These are phyloP conservation scores for Phaseolus coccineus DNA, from an alignment of 331 rosid species.

Conservation along the genomic window DNA sequence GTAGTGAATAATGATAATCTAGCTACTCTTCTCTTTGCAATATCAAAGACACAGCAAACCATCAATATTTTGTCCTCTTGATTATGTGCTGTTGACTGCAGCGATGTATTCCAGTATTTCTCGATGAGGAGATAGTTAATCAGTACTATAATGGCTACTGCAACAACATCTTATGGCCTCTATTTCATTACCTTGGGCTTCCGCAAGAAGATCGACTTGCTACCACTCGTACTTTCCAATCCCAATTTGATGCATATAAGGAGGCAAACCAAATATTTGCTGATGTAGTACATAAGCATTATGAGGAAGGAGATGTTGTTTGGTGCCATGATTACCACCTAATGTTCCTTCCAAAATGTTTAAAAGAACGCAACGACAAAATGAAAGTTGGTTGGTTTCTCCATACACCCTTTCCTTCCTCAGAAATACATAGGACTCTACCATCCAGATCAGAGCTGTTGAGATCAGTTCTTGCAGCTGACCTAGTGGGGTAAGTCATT, in stretches of 20 bases:
- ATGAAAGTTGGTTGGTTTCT: slow-evolving; percentile 99
- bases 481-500: slow-evolving; percentile 88
- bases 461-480: slow-evolving; percentile 95
- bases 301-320: slow-evolving; percentile 92
- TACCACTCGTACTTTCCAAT: slow-evolving; percentile 91
- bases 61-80: slow-evolving; percentile 22
- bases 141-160: slow-evolving; percentile 98
- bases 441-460: slow-evolving; percentile 89
- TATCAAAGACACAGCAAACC: slow-evolving; percentile 1
- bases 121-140: slow-evolving; percentile 90
- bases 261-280: slow-evolving; percentile 94
- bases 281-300: slow-evolving; percentile 81
- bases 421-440: slow-evolving; percentile 93
- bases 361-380: slow-evolving; percentile 72
- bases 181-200: slow-evolving; percentile 92
- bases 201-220: slow-evolving; percentile 99
- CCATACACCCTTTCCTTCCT: slow-evolving; percentile 98
- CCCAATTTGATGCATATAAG: slow-evolving; percentile 95
- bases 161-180: slow-evolving; percentile 98
- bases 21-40: slow-evolving; percentile 13
- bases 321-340: slow-evolving; percentile 99
- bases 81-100: slow-evolving; percentile 52
- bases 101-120: slow-evolving; percentile 96
- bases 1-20: slow-evolving; percentile 11
- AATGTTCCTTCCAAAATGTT: slow-evolving; percentile 94